Evolutionary conservation across 2,329 filamentous ascomycete genomes (phyloP).

Genomic region (Beauveria medogensis): DNA sequence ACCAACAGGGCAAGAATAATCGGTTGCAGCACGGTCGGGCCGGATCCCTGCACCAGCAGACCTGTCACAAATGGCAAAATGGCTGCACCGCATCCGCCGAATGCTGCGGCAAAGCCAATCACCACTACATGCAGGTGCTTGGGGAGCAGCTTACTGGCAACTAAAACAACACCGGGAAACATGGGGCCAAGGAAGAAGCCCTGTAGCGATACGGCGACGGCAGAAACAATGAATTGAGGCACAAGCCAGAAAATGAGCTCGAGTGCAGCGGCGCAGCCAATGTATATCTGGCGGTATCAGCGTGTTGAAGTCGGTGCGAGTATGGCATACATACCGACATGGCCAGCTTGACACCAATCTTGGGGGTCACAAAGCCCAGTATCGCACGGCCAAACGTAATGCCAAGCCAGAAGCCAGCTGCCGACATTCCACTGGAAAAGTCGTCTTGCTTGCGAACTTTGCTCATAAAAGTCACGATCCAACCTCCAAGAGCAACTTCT

Average conservation of each 20-base stretch:
- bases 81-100: slow-evolving; percentile 66
- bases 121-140: slow-evolving; percentile 65
- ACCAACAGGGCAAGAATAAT: slow-evolving; percentile 44
- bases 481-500: slow-evolving; percentile 69
- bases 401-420: slow-evolving; percentile 76
- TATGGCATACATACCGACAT: slow-evolving; percentile 28
- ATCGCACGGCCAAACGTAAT: slow-evolving; percentile 63
- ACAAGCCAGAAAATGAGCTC: slow-evolving; percentile 77
- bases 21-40: slow-evolving; percentile 49
- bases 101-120: slow-evolving; percentile 70
- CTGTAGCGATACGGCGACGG: slow-evolving; percentile 61
- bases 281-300: slow-evolving; percentile 43
- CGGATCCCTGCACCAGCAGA: slow-evolving; percentile 51
- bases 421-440: slow-evolving; percentile 66
- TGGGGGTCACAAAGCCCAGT: slow-evolving; percentile 65
- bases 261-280: slow-evolving; percentile 54
- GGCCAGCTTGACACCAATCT: slow-evolving; percentile 60
- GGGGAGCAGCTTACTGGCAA: slow-evolving; percentile 61
- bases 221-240: slow-evolving; percentile 66
- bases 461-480: slow-evolving; percentile 82
- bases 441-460: slow-evolving; percentile 57
- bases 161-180: slow-evolving; percentile 65
- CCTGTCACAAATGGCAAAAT: slow-evolving; percentile 59
- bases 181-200: slow-evolving; percentile 76
- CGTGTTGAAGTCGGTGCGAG: neutral